Evolutionary conservation across 2,329 filamentous ascomycete genomes (phyloP).

Genomic region (Nothophaeocryptopus gaeumannii): DNA sequence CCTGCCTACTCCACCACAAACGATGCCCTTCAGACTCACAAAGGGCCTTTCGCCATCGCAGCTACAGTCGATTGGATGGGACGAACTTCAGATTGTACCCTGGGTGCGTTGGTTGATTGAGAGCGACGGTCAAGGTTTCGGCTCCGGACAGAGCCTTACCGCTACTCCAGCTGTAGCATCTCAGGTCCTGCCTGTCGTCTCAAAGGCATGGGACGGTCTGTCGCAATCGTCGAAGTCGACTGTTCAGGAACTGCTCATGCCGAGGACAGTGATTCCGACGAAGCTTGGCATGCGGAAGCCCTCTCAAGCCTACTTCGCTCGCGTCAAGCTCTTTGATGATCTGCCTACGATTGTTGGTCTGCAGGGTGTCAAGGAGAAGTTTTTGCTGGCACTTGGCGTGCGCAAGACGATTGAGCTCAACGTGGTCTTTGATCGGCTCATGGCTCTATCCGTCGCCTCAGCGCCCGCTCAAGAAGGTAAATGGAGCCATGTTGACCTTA

Average conservation of each 20-base stretch:
- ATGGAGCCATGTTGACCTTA: slow-evolving; percentile 92
- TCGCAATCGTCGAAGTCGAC: slow-evolving; percentile 63
- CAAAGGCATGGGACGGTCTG: slow-evolving; percentile 86
- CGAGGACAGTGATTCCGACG: slow-evolving; percentile 78
- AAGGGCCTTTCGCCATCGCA: slow-evolving; percentile 64
- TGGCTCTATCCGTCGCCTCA: slow-evolving; percentile 58
- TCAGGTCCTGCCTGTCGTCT: slow-evolving; percentile 73
- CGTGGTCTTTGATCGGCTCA: slow-evolving; percentile 84
- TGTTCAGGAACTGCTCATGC: slow-evolving; percentile 62
- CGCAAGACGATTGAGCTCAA: slow-evolving; percentile 93
- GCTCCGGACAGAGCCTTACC: slow-evolving; percentile 67
- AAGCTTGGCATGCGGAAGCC: slow-evolving; percentile 86
- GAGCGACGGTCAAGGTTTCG: slow-evolving; percentile 58
- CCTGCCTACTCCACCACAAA: slow-evolving; percentile 74
- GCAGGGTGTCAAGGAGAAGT: slow-evolving; percentile 83
- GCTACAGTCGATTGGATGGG: slow-evolving; percentile 80
- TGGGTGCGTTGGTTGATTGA: slow-evolving; percentile 84
- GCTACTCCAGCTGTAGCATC: slow-evolving; percentile 70
- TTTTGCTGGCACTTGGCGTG: slow-evolving; percentile 77
- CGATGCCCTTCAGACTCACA: slow-evolving; percentile 82
- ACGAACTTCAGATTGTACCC: slow-evolving; percentile 74
- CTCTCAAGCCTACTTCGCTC: slow-evolving; percentile 82
- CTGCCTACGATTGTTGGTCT: slow-evolving; percentile 76
- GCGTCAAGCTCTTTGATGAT: slow-evolving; percentile 93
- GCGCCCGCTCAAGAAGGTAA: slow-evolving; percentile 50